Conservation (phyloP, 139 green algal genomes). For the Haematococcus sp. region DNA sequence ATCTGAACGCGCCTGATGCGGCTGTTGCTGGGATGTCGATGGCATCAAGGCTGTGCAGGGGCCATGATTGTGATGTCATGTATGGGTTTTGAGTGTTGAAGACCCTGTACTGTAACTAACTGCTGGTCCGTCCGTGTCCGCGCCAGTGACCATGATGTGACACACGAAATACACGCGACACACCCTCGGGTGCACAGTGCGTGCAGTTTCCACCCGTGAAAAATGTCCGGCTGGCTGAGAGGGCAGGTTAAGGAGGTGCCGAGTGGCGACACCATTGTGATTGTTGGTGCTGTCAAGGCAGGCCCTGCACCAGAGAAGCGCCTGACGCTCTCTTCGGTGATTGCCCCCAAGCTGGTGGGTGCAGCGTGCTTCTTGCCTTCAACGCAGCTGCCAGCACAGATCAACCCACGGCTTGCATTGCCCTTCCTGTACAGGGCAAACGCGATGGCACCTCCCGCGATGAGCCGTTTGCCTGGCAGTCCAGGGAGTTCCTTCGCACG, state of each 20-base stretch:
- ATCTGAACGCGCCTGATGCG: no score
- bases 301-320: constrained; percentile 84
- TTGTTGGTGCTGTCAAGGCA: constrained; percentile 59
- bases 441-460: constrained; percentile 84
- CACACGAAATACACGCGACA: no score
- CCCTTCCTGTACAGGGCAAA: constrained; percentile 65
- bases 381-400: neutral
- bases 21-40: no score
- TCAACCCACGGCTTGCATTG: no score
- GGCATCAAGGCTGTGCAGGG: no score
- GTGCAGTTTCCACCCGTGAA: no score
- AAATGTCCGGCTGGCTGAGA: constrained; percentile 62
- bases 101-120: no score
- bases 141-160: no score
- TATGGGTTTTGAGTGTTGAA: no score
- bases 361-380: neutral
- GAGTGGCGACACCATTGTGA: constrained; percentile 83
- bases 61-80: no score
- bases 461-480: constrained; percentile 91
- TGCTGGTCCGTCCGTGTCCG: no score
- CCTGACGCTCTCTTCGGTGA: constrained; percentile 85
- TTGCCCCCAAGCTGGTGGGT: constrained; percentile 83
- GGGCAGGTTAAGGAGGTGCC: constrained; percentile 85
- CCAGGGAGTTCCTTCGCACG: constrained; percentile 89
- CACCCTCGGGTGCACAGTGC: no score